phyloP scores from a whole-genome alignment of 148 eudicot species.

The Camellia granthamiana region DNA sequence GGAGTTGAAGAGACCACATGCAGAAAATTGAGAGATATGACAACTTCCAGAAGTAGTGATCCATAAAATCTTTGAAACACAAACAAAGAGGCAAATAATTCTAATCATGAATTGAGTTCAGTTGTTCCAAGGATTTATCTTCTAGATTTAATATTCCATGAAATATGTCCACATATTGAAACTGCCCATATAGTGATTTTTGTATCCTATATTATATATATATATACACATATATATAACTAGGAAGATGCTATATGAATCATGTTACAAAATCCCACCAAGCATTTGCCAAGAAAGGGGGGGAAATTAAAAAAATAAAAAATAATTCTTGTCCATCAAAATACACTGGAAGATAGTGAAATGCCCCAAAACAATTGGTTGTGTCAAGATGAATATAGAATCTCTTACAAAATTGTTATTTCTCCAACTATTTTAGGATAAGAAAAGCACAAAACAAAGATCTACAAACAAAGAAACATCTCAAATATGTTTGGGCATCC shows the following conservation, averaged over 20 bases:
- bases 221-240: neutral
- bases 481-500: too few species aligned
- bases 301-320: too few species aligned
- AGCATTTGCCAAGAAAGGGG: neutral
- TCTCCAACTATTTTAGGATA: neutral
- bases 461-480: too few species aligned
- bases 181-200: neutral
- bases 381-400: too few species aligned
- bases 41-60: constrained; percentile 1
- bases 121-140: neutral
- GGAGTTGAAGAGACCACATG: neutral
- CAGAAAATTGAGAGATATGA: neutral
- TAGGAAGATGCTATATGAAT: neutral
- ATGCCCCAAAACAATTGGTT: neutral
- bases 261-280: neutral
- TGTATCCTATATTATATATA: neutral
- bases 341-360: neutral
- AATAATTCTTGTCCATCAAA: neutral
- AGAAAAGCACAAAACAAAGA: too few species aligned
- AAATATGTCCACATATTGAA: constrained; percentile 2
- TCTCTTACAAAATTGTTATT: too few species aligned
- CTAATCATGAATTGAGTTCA: too few species aligned
- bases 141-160: neutral
- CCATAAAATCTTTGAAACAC: neutral
- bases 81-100: neutral